These are phyloP conservation scores for Rhizoclosmatium globosum DNA, from an alignment of 192 early-diverging fungal genomes.

Conservation along the genomic window DNA sequence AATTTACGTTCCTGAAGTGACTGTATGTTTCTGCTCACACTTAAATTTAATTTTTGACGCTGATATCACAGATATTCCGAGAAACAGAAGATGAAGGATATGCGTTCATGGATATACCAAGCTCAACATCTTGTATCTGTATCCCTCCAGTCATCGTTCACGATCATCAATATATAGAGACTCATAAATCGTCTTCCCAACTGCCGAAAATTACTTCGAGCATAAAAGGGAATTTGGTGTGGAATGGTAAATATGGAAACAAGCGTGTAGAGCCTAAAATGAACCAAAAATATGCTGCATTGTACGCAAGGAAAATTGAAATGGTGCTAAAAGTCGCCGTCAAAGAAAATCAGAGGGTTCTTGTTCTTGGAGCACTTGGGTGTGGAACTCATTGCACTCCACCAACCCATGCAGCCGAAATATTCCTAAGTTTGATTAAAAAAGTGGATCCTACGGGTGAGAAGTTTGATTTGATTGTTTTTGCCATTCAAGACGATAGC, in stretches of 20 bases:
- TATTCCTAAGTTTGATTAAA: background rate
- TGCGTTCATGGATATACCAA: slow-evolving; percentile 1
- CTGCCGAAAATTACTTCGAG: background rate
- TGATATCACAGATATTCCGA: background rate
- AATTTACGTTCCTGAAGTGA: slow-evolving; percentile 9
- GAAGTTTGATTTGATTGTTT: slow-evolving; percentile 32
- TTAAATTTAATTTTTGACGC: background rate
- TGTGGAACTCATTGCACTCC: slow-evolving; percentile 37
- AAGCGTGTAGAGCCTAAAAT: slow-evolving; percentile 1
- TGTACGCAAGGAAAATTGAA: slow-evolving; percentile 35
- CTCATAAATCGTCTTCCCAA: background rate
- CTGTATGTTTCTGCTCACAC: background rate
- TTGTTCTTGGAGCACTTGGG: slow-evolving; percentile 32
- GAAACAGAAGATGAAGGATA: slow-evolving; percentile 14
- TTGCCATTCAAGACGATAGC: slow-evolving; percentile 33
- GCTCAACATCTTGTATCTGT: slow-evolving; percentile 9
- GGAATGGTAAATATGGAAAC: slow-evolving; percentile 14
- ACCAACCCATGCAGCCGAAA: slow-evolving; percentile 35
- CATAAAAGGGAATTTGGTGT: background rate
- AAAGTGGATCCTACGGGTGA: slow-evolving; percentile 28
- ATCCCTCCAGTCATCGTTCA: background rate
- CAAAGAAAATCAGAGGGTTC: slow-evolving; percentile 4
- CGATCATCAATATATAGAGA: background rate
- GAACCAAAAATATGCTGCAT: background rate
- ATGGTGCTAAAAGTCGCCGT: slow-evolving; percentile 30